These are phyloP conservation scores for Cantharellus cinnabarinus DNA, from an alignment of 768 basidiomycete species.

Conservation along the genomic window DNA sequence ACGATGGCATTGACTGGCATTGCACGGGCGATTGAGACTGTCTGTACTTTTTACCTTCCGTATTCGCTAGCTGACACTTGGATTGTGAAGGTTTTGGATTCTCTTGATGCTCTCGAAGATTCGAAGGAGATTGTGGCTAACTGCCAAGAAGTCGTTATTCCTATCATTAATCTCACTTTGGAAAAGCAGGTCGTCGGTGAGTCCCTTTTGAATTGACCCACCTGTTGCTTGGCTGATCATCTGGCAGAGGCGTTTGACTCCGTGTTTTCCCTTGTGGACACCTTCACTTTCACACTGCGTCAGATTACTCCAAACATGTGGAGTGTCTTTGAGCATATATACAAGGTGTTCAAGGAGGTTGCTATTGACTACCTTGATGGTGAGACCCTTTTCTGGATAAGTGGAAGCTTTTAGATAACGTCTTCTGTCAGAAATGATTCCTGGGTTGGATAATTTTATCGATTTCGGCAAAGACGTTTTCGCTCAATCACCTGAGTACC, in stretches of 20 bases:
- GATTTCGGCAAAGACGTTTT: conserved; percentile 64
- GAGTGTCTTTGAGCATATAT: conserved; percentile 70
- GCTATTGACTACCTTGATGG: conserved; percentile 79
- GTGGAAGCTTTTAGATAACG: background rate
- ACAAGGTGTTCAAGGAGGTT: conserved; percentile 61
- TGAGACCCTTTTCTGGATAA: conserved; percentile 13
- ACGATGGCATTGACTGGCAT: conserved; percentile 74
- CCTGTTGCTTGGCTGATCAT: background rate
- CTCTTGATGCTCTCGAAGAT: conserved; percentile 32
- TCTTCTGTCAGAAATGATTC: conserved; percentile 47
- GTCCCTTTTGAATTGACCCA: conserved; percentile 10
- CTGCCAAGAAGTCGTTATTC: conserved; percentile 64
- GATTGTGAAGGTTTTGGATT: conserved; percentile 40
- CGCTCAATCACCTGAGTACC: conserved; percentile 52
- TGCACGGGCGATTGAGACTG: conserved; percentile 66
- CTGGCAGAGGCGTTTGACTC: conserved; percentile 63
- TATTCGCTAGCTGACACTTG: background rate
- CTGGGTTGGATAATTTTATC: conserved; percentile 72
- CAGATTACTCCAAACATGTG: conserved; percentile 66
- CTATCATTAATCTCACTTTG: conserved; percentile 55
- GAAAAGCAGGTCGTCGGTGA: conserved; percentile 57
- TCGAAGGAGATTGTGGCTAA: conserved; percentile 56
- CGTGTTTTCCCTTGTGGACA: conserved; percentile 71
- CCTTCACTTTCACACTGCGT: conserved; percentile 61
- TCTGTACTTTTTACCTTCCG: conserved; percentile 16